Base-by-base conservation (phyloP, 495 filamentous ascomycete genomes). In the Aspergillus mulundensis region DNA sequence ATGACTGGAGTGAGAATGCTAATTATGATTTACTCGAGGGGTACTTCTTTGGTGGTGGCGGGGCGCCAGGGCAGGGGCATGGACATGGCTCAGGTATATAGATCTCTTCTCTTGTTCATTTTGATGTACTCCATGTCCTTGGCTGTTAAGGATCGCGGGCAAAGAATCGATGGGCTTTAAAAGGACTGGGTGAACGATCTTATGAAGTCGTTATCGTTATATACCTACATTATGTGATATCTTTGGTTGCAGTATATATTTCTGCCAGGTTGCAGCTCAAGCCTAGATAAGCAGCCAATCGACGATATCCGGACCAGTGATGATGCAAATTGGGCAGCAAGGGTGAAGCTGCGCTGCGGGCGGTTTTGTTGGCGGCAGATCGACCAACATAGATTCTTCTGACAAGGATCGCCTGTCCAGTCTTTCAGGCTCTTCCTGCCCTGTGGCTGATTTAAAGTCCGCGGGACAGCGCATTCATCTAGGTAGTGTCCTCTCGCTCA, bases 21-120 rank as follows among this genome's bases (percentile, higher is more conserved):
- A 87, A 87, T 53, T 81, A 93, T 61, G 90, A 95, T 79, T 70
- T 96, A 25, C 88, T 96, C 67, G 89, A 95, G 69, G 91, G 90
- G 0, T 95, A 93, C 67, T 96, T 93, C 75, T 96, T 96, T 74
- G 91, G 91, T 18, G 73, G 74, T 21, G 66, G 5, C 5, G 32
- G 32, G 8, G 32, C 32, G 12, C 7, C 32, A 11, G 32, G 32
- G 12, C 32, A 66, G 34, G 72, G 73, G 32, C 60, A 68, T 40
- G 53, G 42, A 5, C 32, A 43, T 47, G 43, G 42, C 1, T 20
- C 45, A 21, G 54, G 54, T 2, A 23, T 57, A 44, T 57, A 44
- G 28, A 32, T 49, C 44, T 48, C 28, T 50, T 34, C 34, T 16
- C 30, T 50, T 15, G 11, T 40, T 39, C 8, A 34, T 51, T n/a